A percentile compares a stretch with the other conserved stretches of the same genome.
phyloP scores from a whole-genome alignment of 352 stramenopile species.

The Pythium diclinum region DNA sequence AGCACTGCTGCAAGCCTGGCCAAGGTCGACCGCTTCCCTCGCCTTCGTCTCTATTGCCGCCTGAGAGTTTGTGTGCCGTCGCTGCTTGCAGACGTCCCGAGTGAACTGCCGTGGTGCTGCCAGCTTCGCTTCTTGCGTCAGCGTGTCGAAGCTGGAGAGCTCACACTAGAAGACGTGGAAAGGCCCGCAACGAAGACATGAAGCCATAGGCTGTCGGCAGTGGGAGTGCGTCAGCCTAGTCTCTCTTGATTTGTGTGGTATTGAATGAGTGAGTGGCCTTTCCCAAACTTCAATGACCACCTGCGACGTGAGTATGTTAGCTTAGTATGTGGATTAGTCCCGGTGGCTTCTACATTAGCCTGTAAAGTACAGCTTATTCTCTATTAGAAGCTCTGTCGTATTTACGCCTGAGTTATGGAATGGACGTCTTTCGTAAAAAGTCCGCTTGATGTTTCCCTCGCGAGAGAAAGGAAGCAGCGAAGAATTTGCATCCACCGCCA shows the following conservation, averaged over 20 bases:
- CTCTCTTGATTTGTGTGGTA: no score
- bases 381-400: background rate
- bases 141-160: background rate
- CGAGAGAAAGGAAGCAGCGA: background rate
- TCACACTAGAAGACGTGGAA: background rate
- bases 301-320: no score
- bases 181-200: background rate
- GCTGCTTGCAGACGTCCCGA: background rate
- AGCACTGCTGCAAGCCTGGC: background rate
- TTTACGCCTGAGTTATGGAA: background rate
- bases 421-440: background rate
- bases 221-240: no score
- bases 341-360: no score
- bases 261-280: no score
- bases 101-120: background rate
- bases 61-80: background rate
- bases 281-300: no score
- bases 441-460: background rate
- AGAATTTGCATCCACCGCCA: background rate
- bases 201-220: background rate
- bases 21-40: background rate
- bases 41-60: background rate
- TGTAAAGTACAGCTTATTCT: no score
- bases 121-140: background rate
- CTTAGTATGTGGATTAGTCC: no score